Percentiles rank a stretch among this genome's conserved stretches.
Evolutionary conservation across 805 yeast species (phyloP).

Genomic region (Ogataea angusta): DNA sequence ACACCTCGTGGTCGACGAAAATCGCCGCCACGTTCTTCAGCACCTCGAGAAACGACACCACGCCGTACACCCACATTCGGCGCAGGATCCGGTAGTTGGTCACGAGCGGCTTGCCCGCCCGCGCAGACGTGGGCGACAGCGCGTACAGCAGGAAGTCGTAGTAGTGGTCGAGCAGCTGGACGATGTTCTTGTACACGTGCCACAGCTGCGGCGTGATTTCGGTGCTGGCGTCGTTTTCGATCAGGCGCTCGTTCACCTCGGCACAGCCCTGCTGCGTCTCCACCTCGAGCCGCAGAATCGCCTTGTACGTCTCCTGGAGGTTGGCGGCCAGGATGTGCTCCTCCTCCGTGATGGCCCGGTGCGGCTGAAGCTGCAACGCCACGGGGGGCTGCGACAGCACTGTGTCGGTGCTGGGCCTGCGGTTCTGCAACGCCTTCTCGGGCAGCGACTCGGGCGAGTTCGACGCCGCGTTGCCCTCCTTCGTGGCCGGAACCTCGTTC

Average conservation of each 20-base stretch:
- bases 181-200: slow-evolving; percentile 67
- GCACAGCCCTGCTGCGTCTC: slow-evolving; percentile 68
- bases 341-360: slow-evolving; percentile 43
- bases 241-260: slow-evolving; percentile 51
- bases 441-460: slow-evolving; percentile 26
- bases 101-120: slow-evolving; percentile 74
- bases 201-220: slow-evolving; percentile 62
- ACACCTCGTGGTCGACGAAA: slow-evolving; percentile 70
- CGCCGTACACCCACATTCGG: slow-evolving; percentile 83
- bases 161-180: slow-evolving; percentile 64
- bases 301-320: slow-evolving; percentile 70
- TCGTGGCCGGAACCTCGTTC: slow-evolving; percentile 19
- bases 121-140: slow-evolving; percentile 60
- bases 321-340: slow-evolving; percentile 67
- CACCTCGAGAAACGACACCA: slow-evolving; percentile 76
- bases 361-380: slow-evolving; percentile 16
- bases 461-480: slow-evolving; percentile 14
- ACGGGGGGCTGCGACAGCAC: slow-evolving; percentile 23
- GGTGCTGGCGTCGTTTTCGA: slow-evolving; percentile 42
- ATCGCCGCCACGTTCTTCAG: slow-evolving; percentile 70
- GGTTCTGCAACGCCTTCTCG: slow-evolving; percentile 14
- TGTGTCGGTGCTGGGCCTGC: slow-evolving; percentile 29
- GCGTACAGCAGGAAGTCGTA: slow-evolving; percentile 71
- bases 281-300: slow-evolving; percentile 63
- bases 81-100: slow-evolving; percentile 75